phyloP scores from a whole-genome alignment of 768 basidiomycete genomes.

The Leccinum subtestaceum region DNA sequence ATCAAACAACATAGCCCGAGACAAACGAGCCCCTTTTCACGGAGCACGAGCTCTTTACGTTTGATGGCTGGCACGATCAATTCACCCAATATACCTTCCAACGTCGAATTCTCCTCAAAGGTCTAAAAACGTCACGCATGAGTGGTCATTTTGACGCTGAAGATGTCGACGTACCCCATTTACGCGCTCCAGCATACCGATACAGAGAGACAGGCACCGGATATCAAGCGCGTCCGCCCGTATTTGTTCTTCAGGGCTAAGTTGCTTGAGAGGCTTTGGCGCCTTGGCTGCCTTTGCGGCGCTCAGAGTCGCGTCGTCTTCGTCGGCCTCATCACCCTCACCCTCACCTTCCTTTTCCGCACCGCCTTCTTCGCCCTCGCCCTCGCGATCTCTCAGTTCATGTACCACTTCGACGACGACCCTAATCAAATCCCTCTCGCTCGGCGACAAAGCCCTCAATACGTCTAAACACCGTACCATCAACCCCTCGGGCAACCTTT shows the following conservation, averaged over 20 bases:
- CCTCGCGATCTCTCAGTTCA: constrained; percentile 54
- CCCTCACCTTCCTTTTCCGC: constrained; percentile 33
- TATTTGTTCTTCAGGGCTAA: constrained; percentile 58
- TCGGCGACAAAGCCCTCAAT: constrained; percentile 63
- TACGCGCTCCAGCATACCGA: constrained; percentile 83
- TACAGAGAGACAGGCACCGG: constrained; percentile 72
- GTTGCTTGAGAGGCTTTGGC: constrained; percentile 33
- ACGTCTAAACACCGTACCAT: constrained; percentile 81
- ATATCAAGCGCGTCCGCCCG: constrained; percentile 65
- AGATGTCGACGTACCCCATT: constrained; percentile 58
- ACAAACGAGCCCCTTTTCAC: constrained; percentile 65
- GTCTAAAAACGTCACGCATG: constrained; percentile 31
- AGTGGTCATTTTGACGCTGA: not conserved
- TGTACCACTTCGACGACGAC: constrained; percentile 87
- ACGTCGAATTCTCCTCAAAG: constrained; percentile 65
- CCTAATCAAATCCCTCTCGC: constrained; percentile 82
- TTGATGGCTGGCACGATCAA: constrained; percentile 89
- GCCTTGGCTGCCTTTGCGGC: constrained; percentile 14
- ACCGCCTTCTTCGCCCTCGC: constrained; percentile 40
- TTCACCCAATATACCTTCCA: constrained; percentile 69
- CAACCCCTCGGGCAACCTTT: constrained; percentile 64
- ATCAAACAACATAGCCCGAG: constrained; percentile 77
- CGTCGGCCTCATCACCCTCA: constrained; percentile 14
- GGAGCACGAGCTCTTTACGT: constrained; percentile 71
- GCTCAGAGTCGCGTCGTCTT: constrained; percentile 6